These are phyloP conservation scores for Fusarium sp. DNA, from an alignment of 2,329 filamentous ascomycete genomes.

Conservation along the genomic window DNA sequence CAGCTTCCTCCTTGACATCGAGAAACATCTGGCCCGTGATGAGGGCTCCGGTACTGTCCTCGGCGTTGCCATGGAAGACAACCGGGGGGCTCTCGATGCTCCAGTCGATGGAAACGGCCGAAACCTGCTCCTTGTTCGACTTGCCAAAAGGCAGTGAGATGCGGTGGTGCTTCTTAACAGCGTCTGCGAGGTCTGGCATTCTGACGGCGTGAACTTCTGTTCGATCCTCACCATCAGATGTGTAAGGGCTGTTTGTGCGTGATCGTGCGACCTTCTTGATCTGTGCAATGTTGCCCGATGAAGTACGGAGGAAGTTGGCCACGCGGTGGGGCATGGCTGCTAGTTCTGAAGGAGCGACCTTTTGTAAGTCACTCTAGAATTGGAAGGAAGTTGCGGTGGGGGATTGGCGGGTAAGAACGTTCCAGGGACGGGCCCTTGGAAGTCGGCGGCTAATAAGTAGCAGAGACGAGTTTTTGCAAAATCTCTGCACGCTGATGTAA, in stretches of 20 bases:
- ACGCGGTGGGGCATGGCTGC: conserved; percentile 68
- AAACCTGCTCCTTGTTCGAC: conserved; percentile 57
- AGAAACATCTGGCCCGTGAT: conserved; percentile 86
- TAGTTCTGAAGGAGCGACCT: conserved; percentile 30
- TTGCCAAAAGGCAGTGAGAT: conserved; percentile 56
- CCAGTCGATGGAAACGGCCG: conserved; percentile 61
- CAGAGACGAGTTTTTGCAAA: conserved; percentile 26
- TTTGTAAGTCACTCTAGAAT: conserved; percentile 24
- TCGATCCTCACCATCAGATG: conserved; percentile 52
- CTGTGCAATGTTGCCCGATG: conserved; percentile 65
- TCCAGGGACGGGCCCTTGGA: conserved; percentile 19
- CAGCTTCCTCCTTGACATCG: conserved; percentile 76
- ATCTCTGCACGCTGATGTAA: conserved; percentile 36
- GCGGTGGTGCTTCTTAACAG: conserved; percentile 56
- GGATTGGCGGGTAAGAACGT: conserved; percentile 12
- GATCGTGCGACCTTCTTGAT: conserved; percentile 57
- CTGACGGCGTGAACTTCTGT: conserved; percentile 46
- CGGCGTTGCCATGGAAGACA: conserved; percentile 81
- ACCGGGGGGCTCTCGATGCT: conserved; percentile 88
- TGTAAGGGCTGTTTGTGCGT: conserved; percentile 49
- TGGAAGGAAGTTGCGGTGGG: conserved; percentile 1
- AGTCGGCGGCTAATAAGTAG: conserved; percentile 29
- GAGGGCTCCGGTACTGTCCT: conserved; percentile 83
- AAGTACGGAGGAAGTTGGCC: conserved; percentile 66
- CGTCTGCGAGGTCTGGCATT: conserved; percentile 54